A percentile compares a stretch with the other conserved stretches of the same genome.
phyloP scores from a whole-genome alignment of 2,329 filamentous ascomycete species.

The Pseudogymnoascus sp. region DNA sequence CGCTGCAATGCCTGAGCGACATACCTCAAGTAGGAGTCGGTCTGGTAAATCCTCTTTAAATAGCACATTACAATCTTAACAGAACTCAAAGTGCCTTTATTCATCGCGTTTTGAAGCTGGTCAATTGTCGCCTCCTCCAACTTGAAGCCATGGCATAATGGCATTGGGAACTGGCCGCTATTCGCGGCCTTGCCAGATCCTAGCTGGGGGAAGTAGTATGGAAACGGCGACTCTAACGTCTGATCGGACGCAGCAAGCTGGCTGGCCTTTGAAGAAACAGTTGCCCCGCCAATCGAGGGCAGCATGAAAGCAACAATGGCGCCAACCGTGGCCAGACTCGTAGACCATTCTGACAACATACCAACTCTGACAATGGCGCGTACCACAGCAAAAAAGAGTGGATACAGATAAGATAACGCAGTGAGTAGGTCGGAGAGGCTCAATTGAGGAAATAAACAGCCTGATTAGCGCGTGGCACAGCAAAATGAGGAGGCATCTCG shows the following conservation, averaged over 20 bases:
- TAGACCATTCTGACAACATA: slow-evolving; percentile 2
- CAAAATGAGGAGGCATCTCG: neutral
- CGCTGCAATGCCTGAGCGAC: slow-evolving; percentile 13
- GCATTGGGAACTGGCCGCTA: slow-evolving; percentile 51
- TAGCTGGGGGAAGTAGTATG: slow-evolving; percentile 34
- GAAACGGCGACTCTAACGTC: slow-evolving; percentile 27
- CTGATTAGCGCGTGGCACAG: neutral
- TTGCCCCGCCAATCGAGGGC: neutral
- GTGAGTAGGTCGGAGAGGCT: neutral
- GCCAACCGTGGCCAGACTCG: neutral
- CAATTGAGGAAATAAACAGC: neutral
- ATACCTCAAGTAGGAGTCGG: slow-evolving; percentile 58
- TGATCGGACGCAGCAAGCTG: slow-evolving; percentile 28
- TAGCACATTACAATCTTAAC: slow-evolving; percentile 57
- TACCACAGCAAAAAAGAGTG: neutral
- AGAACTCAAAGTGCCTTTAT: slow-evolving; percentile 46
- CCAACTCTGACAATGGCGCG: neutral
- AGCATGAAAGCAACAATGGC: neutral
- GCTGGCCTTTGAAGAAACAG: slow-evolving; percentile 5
- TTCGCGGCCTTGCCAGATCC: slow-evolving; percentile 26
- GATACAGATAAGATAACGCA: neutral
- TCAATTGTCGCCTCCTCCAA: slow-evolving; percentile 66
- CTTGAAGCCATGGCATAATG: slow-evolving; percentile 48
- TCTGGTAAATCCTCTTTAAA: slow-evolving; percentile 52
- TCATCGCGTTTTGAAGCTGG: slow-evolving; percentile 54